Evolutionary conservation across 495 filamentous ascomycete species (phyloP).

Genomic region (Amniculicola lignicola): DNA sequence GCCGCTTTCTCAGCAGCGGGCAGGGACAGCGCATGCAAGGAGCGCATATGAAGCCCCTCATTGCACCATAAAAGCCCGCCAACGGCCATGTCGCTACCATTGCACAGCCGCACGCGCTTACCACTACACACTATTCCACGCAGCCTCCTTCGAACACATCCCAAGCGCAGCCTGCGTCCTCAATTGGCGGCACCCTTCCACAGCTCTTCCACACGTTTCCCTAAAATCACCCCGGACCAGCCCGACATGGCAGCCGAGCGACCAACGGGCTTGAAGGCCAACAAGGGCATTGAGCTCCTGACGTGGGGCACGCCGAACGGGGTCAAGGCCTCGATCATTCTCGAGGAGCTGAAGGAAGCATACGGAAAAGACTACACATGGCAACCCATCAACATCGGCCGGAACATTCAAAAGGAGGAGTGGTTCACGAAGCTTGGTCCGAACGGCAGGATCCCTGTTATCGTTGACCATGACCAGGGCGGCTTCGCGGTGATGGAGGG

Average conservation of each 20-base stretch:
- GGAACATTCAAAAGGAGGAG: conserved; percentile 43
- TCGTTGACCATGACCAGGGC: conserved; percentile 42
- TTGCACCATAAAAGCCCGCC: too few relatives aligned
- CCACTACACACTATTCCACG: background rate
- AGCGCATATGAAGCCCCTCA: too few relatives aligned
- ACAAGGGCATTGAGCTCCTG: conserved; percentile 55
- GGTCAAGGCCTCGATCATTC: conserved; percentile 39
- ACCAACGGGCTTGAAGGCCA: conserved; percentile 53
- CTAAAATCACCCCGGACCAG: too few relatives aligned
- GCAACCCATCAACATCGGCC: conserved; percentile 38
- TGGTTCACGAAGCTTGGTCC: conserved; percentile 42
- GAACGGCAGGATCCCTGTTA: conserved; percentile 42
- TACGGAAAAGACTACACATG: conserved; percentile 42
- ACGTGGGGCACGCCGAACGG: conserved; percentile 41
- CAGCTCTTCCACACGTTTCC: conserved; percentile 17
- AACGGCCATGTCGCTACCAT: too few relatives aligned
- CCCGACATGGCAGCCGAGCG: conserved; percentile 28
- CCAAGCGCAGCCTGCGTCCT: too few relatives aligned
- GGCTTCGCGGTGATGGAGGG: conserved; percentile 38
- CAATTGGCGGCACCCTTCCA: conserved; percentile 25
- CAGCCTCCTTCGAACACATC: background rate
- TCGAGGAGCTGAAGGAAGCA: conserved; percentile 43
- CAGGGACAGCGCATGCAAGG: too few relatives aligned
- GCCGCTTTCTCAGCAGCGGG: too few relatives aligned
- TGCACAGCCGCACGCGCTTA: background rate